phyloP scores from a whole-genome alignment of 176 grass and related monocot species.

The Saccharum officinarum region DNA sequence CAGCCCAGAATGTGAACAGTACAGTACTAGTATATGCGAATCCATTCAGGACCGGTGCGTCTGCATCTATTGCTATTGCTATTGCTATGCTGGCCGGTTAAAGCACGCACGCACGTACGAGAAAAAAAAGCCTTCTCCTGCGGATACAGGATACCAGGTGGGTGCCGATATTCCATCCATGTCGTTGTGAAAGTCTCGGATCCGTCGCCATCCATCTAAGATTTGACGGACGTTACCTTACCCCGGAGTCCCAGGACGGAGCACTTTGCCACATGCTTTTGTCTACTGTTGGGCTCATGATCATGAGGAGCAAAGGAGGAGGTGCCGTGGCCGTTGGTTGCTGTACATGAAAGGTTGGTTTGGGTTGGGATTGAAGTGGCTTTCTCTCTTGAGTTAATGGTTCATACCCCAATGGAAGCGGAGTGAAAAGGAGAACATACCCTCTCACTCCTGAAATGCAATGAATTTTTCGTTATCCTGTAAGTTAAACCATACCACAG shows the following conservation, averaged over 20 bases:
- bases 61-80: neutral
- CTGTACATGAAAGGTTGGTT: neutral
- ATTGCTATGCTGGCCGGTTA: too few species aligned
- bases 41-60: too few species aligned
- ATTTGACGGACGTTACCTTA: neutral
- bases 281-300: neutral
- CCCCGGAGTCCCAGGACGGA: slow-evolving; percentile 1
- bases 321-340: neutral
- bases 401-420: neutral
- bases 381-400: neutral
- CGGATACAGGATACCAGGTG: slow-evolving; percentile 12
- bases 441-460: too few species aligned
- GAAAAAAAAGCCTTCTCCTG: too few species aligned
- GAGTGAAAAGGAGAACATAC: neutral
- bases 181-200: neutral
- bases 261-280: neutral
- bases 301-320: too few species aligned
- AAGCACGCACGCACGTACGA: too few species aligned
- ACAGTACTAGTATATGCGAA: too few species aligned
- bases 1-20: neutral
- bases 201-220: slow-evolving; percentile 24
- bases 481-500: too few species aligned
- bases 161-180: neutral
- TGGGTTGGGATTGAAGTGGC: neutral
- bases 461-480: too few species aligned